phyloP scores from a whole-genome alignment of 441 rosid genomes.

The Metrosideros polymorpha region DNA sequence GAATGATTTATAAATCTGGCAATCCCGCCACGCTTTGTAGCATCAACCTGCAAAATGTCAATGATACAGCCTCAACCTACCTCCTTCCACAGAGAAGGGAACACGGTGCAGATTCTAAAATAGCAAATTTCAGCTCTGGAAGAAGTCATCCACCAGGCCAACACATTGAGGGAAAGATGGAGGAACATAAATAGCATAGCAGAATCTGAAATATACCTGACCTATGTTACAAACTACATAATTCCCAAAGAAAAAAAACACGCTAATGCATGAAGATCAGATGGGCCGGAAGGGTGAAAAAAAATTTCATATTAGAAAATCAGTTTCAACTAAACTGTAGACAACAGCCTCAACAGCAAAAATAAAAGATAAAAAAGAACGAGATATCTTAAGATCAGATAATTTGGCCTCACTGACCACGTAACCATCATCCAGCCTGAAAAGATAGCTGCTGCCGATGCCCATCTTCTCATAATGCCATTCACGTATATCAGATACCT shows the following conservation, averaged over 20 bases:
- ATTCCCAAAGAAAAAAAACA: neutral
- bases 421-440: slow-evolving; percentile 95
- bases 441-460: slow-evolving; percentile 99
- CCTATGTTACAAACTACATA: neutral
- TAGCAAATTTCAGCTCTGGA: neutral
- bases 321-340: neutral
- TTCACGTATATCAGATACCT: slow-evolving; percentile 99
- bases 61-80: neutral
- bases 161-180: neutral
- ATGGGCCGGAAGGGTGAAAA: neutral
- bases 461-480: slow-evolving; percentile 91
- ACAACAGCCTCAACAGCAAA: neutral
- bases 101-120: neutral
- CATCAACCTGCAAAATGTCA: slow-evolving; percentile 60
- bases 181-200: neutral
- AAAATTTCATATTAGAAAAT: neutral
- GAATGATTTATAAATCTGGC: slow-evolving; percentile 99
- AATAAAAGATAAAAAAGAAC: neutral
- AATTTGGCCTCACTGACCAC: slow-evolving; percentile 55
- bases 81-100: neutral
- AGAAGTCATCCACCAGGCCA: neutral
- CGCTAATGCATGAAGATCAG: neutral
- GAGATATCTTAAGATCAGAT: neutral
- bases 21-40: slow-evolving; percentile 98
- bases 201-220: neutral